Evolutionary conservation across 2,329 filamentous ascomycete species (phyloP), one percentile per base, ranked within the genome.

Genomic region (Apiospora marii): DNA sequence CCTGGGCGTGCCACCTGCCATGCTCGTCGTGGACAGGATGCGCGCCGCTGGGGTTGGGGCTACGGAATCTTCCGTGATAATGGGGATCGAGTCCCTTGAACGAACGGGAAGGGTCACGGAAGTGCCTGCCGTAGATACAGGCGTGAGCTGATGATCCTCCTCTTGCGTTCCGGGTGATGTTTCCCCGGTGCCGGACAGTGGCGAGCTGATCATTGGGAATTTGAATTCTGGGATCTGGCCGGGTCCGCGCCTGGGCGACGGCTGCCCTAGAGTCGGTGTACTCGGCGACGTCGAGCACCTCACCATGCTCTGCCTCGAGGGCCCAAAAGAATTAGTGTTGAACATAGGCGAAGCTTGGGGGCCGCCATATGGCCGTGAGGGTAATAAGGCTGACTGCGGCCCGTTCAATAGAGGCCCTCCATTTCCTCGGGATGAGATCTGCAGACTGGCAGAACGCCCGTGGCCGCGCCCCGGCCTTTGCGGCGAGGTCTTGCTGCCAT

Each of bases 391-490:
- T 41, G 83, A 85, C 41, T 83, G 81, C 73, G 82, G 85, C 69
- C 82, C 85, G 77, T 80, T 88, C 82, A 83, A 78, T 24, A 48
- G 44, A 4, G 58, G 19, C 79, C 82, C 69, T 78, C 82, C 75
- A 79, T 77, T 76, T n/a, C 79, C 74, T 74, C 86, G 86, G 67
- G 91, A 85, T 74, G 90, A 80, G 76, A 96, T 92, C 81, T 97
- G 95, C 73, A 97, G 84, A 84, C 95, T 98, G 34, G 94, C 90
- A 49, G 94, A 94, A 70, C 95, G 89, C 68, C 87, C 90, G 85
- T 98, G 95, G 5, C 92, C 89, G 77, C 90, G 90, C 24, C 79
- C 80, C 27, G 90, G 88, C 70, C 90, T 87, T 70, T 87, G 84
- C 27, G 87, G 82, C 76, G 84, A 82, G 44, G 78, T 74, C 1